Conservation (phyloP, 495 filamentous ascomycete genomes). For the Penicillium verhagenii region DNA sequence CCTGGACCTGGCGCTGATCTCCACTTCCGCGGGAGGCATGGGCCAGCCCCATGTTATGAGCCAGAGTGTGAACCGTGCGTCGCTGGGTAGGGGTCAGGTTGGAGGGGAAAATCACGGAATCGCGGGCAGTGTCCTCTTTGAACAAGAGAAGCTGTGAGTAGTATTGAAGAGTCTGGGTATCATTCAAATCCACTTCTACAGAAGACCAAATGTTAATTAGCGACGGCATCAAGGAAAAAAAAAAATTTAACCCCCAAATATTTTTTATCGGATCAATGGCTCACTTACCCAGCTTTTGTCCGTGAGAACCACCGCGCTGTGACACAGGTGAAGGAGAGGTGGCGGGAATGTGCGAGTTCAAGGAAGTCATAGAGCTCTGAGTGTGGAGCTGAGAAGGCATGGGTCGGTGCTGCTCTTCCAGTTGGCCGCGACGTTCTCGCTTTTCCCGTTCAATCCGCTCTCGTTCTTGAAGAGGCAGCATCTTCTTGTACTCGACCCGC, state of each 20-base stretch:
- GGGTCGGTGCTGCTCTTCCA: constrained; percentile 93
- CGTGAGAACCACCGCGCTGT: constrained; percentile 33
- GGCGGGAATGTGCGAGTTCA: constrained; percentile 67
- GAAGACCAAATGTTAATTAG: constrained; percentile 19
- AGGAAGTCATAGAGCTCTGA: constrained; percentile 80
- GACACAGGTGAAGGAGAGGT: constrained; percentile 73
- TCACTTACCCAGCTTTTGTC: constrained; percentile 61
- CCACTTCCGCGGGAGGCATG: constrained; percentile 86
- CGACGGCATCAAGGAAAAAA: constrained; percentile 1
- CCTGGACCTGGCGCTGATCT: constrained; percentile 82
- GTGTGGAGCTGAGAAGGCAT: constrained; percentile 67
- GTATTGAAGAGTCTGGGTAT: constrained; percentile 79
- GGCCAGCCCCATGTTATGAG: constrained; percentile 89
- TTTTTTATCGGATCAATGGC: too few species aligned
- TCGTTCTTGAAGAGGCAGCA: constrained; percentile 90
- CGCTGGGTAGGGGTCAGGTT: constrained; percentile 79
- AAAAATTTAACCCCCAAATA: too few species aligned
- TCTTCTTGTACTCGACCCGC: constrained; percentile 98
- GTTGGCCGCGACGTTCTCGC: constrained; percentile 90
- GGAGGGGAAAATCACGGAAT: constrained; percentile 78
- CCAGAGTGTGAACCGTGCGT: constrained; percentile 86
- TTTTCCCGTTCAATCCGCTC: constrained; percentile 98
- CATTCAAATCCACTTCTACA: constrained; percentile 83
- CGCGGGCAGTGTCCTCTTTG: constrained; percentile 72
- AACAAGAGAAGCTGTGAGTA: constrained; percentile 89